Conservation (phyloP, 1,284 basidiomycete genomes). For the Boletellus dicymbophilus region DNA sequence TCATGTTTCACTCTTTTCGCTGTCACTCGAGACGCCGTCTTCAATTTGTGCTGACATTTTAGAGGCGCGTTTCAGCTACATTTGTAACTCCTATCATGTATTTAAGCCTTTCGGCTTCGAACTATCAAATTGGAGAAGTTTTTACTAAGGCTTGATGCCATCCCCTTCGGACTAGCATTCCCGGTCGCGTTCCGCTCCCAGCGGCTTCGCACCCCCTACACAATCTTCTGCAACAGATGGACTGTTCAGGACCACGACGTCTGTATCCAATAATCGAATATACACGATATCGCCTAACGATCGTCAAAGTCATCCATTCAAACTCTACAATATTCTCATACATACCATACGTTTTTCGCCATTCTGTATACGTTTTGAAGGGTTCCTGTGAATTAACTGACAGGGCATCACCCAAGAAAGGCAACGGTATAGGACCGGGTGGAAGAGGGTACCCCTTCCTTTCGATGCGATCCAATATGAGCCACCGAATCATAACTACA, state of each 20-base stretch:
- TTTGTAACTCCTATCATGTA: no score
- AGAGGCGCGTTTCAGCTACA: no score
- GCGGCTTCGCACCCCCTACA: no score
- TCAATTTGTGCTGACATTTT: no score
- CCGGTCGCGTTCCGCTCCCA: no score
- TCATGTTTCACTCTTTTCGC: no score
- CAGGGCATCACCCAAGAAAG: conserved; percentile 16
- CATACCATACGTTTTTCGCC: conserved; percentile 22
- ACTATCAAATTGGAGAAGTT: no score
- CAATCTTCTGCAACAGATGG: conserved; percentile 9
- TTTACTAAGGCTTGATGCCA: no score
- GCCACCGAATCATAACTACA: neutral
- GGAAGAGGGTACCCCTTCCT: conserved; percentile 16
- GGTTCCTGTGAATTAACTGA: conserved; percentile 14
- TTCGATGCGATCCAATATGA: conserved; percentile 6
- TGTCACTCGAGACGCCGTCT: no score
- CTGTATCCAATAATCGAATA: conserved; percentile 16
- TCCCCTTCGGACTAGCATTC: no score
- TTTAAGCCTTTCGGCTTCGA: no score
- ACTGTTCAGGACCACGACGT: conserved; percentile 24
- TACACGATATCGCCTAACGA: conserved; percentile 25
- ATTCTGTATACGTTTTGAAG: conserved; percentile 20
- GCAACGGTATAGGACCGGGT: conserved; percentile 16
- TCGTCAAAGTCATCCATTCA: neutral
- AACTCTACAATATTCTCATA: neutral